phyloP scores from a whole-genome alignment of 306 rosid species.

The Ziziphus jujuba region DNA sequence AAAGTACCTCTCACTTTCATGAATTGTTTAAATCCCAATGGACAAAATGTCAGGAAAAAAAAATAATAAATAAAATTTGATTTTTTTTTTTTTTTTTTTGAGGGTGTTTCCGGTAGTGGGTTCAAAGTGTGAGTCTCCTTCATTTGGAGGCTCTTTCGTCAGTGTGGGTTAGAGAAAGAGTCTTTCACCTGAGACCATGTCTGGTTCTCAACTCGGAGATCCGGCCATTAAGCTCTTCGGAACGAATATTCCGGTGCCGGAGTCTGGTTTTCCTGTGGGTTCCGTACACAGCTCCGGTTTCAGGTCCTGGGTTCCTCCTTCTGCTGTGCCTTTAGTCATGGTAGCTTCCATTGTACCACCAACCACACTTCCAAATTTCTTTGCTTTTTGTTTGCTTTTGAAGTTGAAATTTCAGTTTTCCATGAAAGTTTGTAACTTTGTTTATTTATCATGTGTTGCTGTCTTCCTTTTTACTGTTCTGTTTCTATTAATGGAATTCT shows the following conservation, averaged over 20 bases:
- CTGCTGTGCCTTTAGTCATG: slow-evolving; percentile 30
- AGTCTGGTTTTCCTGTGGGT: slow-evolving; percentile 5
- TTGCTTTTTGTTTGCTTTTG: not conserved
- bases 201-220: slow-evolving; percentile 35
- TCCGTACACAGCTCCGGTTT: slow-evolving; percentile 21
- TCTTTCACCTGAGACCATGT: slow-evolving; percentile 32
- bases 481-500: slow-evolving; percentile 2
- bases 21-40: too few relatives aligned
- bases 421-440: not conserved
- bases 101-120: not conserved
- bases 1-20: too few relatives aligned
- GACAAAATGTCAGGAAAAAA: too few relatives aligned
- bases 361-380: not conserved
- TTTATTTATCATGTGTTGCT: not conserved
- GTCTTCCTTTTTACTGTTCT: not conserved
- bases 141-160: not conserved
- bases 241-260: slow-evolving; percentile 34
- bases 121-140: slow-evolving; percentile 4
- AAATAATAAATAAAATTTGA: not conserved
- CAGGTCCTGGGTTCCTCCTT: slow-evolving; percentile 11
- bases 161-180: not conserved
- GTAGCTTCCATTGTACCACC: slow-evolving; percentile 13
- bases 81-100: too few relatives aligned
- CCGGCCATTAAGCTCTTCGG: slow-evolving; percentile 59
- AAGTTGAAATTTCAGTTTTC: not conserved